A percentile compares a stretch with the other conserved stretches of the same genome.
Evolutionary conservation across 371 early-diverging fungal species (phyloP).

Genomic region (Mortierella sp.): DNA sequence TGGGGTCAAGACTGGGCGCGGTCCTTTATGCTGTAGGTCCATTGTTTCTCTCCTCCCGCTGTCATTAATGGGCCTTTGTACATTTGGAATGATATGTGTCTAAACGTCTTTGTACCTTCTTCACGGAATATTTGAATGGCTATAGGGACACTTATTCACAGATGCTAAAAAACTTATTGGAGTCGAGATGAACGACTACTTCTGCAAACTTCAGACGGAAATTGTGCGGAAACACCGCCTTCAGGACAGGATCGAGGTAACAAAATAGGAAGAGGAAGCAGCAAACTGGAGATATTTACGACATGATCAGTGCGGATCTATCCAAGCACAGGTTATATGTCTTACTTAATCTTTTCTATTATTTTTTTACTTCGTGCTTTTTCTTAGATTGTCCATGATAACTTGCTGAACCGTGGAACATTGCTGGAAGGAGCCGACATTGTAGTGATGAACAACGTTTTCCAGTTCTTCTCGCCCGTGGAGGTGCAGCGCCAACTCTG

Average conservation of each 20-base stretch:
- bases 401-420: constrained; percentile 61
- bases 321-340: too few species aligned
- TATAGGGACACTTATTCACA: constrained; percentile 68
- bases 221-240: constrained; percentile 67
- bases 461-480: constrained; percentile 70
- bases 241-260: constrained; percentile 68
- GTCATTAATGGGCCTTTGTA: too few species aligned
- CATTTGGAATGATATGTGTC: too few species aligned
- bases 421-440: constrained; percentile 63
- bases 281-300: too few species aligned
- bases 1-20: constrained; percentile 75
- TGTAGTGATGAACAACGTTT: constrained; percentile 74
- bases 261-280: not conserved
- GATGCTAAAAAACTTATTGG: constrained; percentile 68
- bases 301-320: too few species aligned
- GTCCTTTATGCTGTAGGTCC: constrained; percentile 68
- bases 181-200: constrained; percentile 74
- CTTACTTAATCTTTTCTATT: too few species aligned
- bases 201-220: constrained; percentile 66
- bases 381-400: constrained; percentile 60
- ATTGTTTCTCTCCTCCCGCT: not conserved
- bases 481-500: constrained; percentile 67
- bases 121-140: not conserved
- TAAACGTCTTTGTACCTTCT: not conserved
- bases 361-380: not conserved